Evolutionary conservation across 2,329 filamentous ascomycete species (phyloP), one percentile per base, ranked within the genome.

Genomic region (Aureobasidium lini): DNA sequence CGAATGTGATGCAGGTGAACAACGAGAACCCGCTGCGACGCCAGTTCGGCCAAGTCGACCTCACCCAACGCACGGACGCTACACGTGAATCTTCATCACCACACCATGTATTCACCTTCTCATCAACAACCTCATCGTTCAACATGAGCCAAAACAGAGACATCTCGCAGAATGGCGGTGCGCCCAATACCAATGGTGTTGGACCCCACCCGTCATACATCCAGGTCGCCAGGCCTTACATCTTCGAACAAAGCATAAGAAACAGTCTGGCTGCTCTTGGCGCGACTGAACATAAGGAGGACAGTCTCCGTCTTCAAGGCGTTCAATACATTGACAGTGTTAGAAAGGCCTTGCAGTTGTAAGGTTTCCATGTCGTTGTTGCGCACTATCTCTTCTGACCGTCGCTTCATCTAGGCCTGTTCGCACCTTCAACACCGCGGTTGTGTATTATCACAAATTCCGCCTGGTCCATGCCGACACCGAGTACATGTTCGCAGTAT

Each of bases 391-490:
- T 56, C 61, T 47, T 44, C n/a, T 54, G 40, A 62, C 32, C 62
- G 40, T 64, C 18, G 18, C 44, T 18, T 6, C 31, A 11, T 46
- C 11, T 62, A 92, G 89, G 47, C 94, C 94, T 1, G 85, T 96
- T 28, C 87, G 89, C 62, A 97, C 94, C 0, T 96, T 90, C 73
- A 89, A 93, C 66, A 95, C 93, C 0, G 94, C 94, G 0, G 90
- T 88, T 63, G 86, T 89, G 15, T 96, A 96, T 72, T 99, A 92
- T 70, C 93, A 97, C 78, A 91, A 91, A 66, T 96, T 96, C 71
- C 86, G 93, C 34, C 81, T 97, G 56, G 84, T 87, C 47, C 91
- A 95, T 68, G 82, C 86, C n/a, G 90, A 92, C 66, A 84, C 79
- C 64, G 91, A 95, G 68, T 96, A 95, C 73, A 89, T 88, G 71